These are phyloP conservation scores for Ambrosia artemisiifolia DNA, from an alignment of 129 eudicot genomes.

Conservation along the genomic window DNA sequence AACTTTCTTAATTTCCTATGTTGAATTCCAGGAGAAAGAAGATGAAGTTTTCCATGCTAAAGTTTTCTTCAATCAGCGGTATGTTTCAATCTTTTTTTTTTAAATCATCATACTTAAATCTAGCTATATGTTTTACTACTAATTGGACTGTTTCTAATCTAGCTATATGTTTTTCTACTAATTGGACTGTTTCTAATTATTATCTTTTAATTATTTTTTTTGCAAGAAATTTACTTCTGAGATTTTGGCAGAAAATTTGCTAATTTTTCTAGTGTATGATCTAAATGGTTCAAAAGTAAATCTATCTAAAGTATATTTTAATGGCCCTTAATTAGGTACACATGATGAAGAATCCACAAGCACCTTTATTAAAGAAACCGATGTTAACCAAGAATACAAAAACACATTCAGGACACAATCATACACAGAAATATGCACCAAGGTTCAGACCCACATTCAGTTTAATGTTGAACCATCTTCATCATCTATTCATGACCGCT, in stretches of 20 bases:
- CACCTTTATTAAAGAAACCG: slow-evolving; percentile 35
- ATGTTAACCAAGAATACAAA: slow-evolving; percentile 66
- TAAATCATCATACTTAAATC: not conserved
- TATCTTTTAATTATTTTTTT: no score
- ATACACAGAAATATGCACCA: slow-evolving; percentile 49
- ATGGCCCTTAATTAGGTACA: slow-evolving; percentile 27
- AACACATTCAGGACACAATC: slow-evolving; percentile 74
- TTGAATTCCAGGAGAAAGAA: slow-evolving; percentile 10
- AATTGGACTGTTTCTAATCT: no score
- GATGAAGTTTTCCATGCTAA: slow-evolving; percentile 23
- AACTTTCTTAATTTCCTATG: slow-evolving; percentile 8
- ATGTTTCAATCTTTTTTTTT: not conserved
- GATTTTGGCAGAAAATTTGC: no score
- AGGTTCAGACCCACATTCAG: slow-evolving; percentile 45
- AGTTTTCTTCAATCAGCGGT: slow-evolving; percentile 23
- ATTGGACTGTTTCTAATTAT: no score
- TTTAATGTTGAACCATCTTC: slow-evolving; percentile 13
- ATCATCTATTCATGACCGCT: slow-evolving; percentile 30
- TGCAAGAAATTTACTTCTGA: no score
- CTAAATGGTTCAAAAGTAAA: not conserved
- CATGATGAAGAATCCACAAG: slow-evolving; percentile 17
- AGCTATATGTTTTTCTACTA: not conserved
- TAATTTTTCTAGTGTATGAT: no score
- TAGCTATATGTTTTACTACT: not conserved
- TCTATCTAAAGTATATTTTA: slow-evolving; percentile 1